Conservation (phyloP, 805 yeast genomes). For the Nadsonia fulvescens region DNA sequence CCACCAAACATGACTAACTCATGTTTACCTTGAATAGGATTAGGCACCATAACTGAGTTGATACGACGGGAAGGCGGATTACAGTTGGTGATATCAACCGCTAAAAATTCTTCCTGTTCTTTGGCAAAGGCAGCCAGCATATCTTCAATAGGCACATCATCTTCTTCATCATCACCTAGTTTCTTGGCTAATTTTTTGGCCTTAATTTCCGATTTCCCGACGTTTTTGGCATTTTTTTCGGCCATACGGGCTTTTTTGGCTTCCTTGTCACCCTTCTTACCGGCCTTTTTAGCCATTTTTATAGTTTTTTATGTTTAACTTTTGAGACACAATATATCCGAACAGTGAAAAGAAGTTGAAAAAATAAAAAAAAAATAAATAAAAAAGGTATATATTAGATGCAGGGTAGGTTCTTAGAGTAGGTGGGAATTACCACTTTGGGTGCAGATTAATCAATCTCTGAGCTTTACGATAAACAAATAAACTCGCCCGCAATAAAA, state of each 20-base stretch:
- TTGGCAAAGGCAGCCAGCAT: constrained; percentile 57
- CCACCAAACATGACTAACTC: constrained; percentile 87
- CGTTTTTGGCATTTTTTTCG: constrained; percentile 61
- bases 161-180: constrained; percentile 65
- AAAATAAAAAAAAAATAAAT: too few species aligned
- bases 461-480: too few species aligned
- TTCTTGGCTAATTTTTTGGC: constrained; percentile 60
- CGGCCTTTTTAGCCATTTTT: constrained; percentile 67
- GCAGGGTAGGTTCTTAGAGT: too few species aligned
- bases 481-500: too few species aligned
- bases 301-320: not conserved
- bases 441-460: too few species aligned
- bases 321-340: too few species aligned
- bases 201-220: constrained; percentile 54
- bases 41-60: constrained; percentile 57
- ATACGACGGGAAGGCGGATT: constrained; percentile 50
- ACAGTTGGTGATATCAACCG: constrained; percentile 42
- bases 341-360: too few species aligned
- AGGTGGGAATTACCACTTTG: too few species aligned
- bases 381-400: too few species aligned
- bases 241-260: constrained; percentile 82
- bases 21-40: constrained; percentile 54
- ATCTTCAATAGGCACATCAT: constrained; percentile 73
- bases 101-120: constrained; percentile 65
- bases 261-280: constrained; percentile 72